These are phyloP conservation scores for Mycena capillaripes DNA, from an alignment of 768 basidiomycete species.

Conservation along the genomic window DNA sequence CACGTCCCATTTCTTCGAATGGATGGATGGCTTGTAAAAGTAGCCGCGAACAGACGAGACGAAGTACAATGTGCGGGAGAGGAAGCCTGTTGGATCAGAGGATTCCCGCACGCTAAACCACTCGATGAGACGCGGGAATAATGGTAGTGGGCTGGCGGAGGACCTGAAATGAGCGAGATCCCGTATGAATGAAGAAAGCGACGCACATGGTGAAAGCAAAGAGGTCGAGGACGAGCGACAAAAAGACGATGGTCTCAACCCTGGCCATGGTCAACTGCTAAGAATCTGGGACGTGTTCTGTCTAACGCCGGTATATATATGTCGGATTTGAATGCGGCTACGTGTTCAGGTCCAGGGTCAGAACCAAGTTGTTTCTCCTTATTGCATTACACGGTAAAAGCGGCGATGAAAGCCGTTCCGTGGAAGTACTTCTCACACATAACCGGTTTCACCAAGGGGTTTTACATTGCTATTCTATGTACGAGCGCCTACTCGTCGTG, in stretches of 20 bases:
- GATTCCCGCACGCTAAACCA: conserved; percentile 89
- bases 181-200: no score
- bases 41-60: conserved; percentile 77
- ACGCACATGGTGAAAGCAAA: conserved; percentile 94
- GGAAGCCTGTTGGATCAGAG: conserved; percentile 76
- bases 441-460: not conserved
- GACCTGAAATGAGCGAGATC: no score
- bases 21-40: conserved; percentile 69
- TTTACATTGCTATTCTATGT: not conserved
- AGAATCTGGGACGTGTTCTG: not conserved
- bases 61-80: conserved; percentile 76
- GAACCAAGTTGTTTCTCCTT: not conserved
- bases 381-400: not conserved
- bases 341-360: not conserved
- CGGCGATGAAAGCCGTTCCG: no score
- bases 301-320: not conserved
- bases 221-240: conserved; percentile 92
- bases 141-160: no score
- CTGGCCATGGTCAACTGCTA: conserved; percentile 60
- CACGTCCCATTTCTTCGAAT: conserved; percentile 91
- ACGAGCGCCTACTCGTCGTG: conserved; percentile 31
- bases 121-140: conserved; percentile 97
- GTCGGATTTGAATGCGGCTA: not conserved
- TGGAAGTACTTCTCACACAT: no score
- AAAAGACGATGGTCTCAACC: conserved; percentile 88